Evolutionary conservation across 345 rosid species (phyloP), one percentile per base, ranked within the genome.

Genomic region (Syzygium aqueum): DNA sequence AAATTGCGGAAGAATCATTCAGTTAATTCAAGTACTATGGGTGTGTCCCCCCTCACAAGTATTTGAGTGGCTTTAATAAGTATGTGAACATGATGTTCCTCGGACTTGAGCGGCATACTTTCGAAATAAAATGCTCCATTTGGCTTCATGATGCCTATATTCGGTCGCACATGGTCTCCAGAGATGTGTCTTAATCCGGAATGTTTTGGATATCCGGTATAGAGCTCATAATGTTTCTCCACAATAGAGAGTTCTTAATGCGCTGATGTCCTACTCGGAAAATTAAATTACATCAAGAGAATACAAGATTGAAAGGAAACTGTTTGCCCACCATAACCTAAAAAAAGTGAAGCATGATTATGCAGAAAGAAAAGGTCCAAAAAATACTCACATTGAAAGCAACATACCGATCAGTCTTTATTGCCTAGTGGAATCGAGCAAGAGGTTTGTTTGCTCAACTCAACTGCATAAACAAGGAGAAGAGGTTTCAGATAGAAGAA

Each of bases 111-210:
- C 22, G 37, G 23, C 22, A 16, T 67, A 89, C 94, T 94, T 88
- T 92, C 89, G 85, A 93, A 89, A 73, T 88, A 90, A 86, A 49
- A 90, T 46, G 88, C 54, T 53, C 89, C 88, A 21, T 88, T 90
- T 13, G 96, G 96, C 89, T 89, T 86, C 78, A 94, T 87, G 67
- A 94, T 87, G 43, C 92, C 92, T n/a, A 87, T 86, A 85, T 92
- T 92, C 51, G 96, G 92, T 49, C 91, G 87, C 21, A 89, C 96
- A 85, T 89, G 90, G 88, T 94, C 89, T 89, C 91, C 3, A 93
- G 93, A 85, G 94, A 91, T 46, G 96, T 94, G 93, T 91, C 91
- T 93, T 94, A 87, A 93, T 92, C 95, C 92, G 89, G 54, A 67
- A 91, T 84, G 51, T 25, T 25, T 12, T 84, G 50, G 9, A 14